Evolutionary conservation across 805 yeast species (phyloP).

Genomic region (Saccharomycopsis fermentans): DNA sequence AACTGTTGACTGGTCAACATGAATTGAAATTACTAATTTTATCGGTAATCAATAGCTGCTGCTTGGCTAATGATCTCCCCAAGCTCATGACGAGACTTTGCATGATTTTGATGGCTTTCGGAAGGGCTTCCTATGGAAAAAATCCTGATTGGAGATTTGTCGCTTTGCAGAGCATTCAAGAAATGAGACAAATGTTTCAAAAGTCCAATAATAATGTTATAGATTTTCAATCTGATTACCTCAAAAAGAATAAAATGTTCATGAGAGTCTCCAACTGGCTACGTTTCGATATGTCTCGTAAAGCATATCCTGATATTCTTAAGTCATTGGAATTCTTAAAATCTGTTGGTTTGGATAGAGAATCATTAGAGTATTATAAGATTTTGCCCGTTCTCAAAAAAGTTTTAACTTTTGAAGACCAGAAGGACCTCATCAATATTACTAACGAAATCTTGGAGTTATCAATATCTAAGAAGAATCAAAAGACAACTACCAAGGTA

Average conservation of each 20-base stretch:
- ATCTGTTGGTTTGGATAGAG: slow-evolving; percentile 4
- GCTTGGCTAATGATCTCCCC: slow-evolving; percentile 2
- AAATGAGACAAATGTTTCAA: neutral
- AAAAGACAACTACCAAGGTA: neutral
- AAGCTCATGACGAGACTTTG: slow-evolving; percentile 14
- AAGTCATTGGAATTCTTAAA: slow-evolving; percentile 11
- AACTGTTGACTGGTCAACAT: slow-evolving; percentile 1
- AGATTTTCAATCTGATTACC: slow-evolving; percentile 11
- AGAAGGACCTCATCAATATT: neutral
- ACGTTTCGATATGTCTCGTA: slow-evolving; percentile 13
- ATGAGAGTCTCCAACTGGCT: slow-evolving; percentile 18
- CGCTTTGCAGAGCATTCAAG: slow-evolving; percentile 10
- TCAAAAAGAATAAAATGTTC: slow-evolving; percentile 14
- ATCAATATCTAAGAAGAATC: neutral
- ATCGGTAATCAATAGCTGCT: slow-evolving; percentile 5
- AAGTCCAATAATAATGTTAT: slow-evolving; percentile 4
- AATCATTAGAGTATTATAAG: slow-evolving; percentile 12
- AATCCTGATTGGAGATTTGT: slow-evolving; percentile 17
- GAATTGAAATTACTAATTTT: slow-evolving; percentile 13
- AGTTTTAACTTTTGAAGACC: slow-evolving; percentile 6
- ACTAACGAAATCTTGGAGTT: slow-evolving; percentile 3
- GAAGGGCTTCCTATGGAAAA: slow-evolving; percentile 14
- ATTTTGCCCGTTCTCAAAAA: slow-evolving; percentile 13
- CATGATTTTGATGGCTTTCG: slow-evolving; percentile 12
- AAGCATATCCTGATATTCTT: slow-evolving; percentile 6